Conservation (phyloP, 139 green algal genomes). For the Astrephomene gubernaculifera region DNA sequence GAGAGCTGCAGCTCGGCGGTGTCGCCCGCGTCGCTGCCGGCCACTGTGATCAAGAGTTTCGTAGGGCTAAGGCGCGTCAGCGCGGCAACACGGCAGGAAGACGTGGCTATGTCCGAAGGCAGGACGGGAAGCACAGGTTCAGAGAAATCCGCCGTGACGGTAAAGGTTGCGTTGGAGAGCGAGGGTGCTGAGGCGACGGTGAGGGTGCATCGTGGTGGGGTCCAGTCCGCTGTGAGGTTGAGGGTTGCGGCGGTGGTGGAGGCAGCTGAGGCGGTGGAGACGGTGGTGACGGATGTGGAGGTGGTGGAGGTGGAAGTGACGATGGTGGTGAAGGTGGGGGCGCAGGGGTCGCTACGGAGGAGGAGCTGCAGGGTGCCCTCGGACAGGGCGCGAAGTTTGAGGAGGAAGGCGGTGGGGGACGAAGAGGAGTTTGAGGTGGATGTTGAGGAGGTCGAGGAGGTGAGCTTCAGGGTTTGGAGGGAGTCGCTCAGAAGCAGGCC, state of each 20-base stretch:
- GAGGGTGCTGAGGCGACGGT: not conserved
- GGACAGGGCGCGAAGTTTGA: not conserved
- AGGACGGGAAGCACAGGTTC: constrained; percentile 19
- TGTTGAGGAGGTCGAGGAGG: too few species aligned
- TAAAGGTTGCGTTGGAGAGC: constrained; percentile 26
- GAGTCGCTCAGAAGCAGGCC: not conserved
- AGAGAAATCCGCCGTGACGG: not conserved
- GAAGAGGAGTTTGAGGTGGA: too few species aligned
- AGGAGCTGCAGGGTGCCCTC: constrained; percentile 15
- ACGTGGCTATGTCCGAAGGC: not conserved
- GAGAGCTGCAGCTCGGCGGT: constrained; percentile 6
- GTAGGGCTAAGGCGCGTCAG: not conserved
- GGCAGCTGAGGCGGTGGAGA: too few species aligned
- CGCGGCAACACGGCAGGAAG: not conserved
- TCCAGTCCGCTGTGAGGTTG: constrained; percentile 33
- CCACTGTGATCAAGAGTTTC: not conserved
- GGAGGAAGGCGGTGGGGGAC: not conserved
- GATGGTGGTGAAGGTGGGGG: not conserved
- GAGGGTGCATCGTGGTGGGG: not conserved
- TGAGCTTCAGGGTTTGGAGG: not conserved
- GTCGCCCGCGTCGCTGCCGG: not conserved
- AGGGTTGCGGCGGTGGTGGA: too few species aligned
- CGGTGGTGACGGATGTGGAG: too few species aligned
- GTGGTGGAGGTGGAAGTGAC: too few species aligned
- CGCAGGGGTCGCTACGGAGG: constrained; percentile 35